phyloP scores from a whole-genome alignment of 2,329 filamentous ascomycete genomes.

The Colletotrichum higginsianum region DNA sequence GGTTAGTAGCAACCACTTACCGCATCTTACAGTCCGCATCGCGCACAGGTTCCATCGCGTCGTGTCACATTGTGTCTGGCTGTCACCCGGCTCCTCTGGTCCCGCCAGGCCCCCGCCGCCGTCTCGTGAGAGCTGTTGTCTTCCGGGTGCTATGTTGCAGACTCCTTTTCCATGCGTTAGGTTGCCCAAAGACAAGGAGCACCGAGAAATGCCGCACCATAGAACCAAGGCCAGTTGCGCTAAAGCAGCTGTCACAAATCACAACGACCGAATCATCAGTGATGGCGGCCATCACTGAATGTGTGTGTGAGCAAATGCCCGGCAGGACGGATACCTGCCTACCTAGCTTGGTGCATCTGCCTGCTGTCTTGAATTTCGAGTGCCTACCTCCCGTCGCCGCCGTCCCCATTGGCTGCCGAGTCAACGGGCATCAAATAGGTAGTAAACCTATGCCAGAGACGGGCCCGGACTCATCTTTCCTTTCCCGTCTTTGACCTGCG shows the following conservation, averaged over 20 bases:
- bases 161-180: slow-evolving; percentile 10
- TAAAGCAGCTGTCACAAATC: slow-evolving; percentile 8
- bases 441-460: no score
- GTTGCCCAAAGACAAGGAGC: neutral
- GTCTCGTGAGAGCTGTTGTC: neutral
- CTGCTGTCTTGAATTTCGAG: neutral
- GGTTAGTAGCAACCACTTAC: slow-evolving; percentile 5
- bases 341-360: neutral
- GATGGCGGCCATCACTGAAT: neutral
- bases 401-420: slow-evolving; percentile 6
- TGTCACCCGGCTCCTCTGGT: neutral
- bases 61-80: slow-evolving; percentile 34
- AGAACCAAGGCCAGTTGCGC: neutral
- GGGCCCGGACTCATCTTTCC: neutral
- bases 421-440: neutral
- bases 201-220: slow-evolving; percentile 15
- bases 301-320: no score
- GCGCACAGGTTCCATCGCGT: slow-evolving; percentile 17
- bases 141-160: neutral
- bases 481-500: neutral
- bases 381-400: neutral
- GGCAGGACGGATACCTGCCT: neutral
- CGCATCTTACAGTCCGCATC: slow-evolving; percentile 2
- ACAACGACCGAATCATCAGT: neutral
- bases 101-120: slow-evolving; percentile 10